Percentiles rank a stretch among this genome's conserved stretches.
These are phyloP conservation scores for Saksenaea vasiformis DNA, from an alignment of 371 early-diverging fungal genomes.

Conservation along the genomic window DNA sequence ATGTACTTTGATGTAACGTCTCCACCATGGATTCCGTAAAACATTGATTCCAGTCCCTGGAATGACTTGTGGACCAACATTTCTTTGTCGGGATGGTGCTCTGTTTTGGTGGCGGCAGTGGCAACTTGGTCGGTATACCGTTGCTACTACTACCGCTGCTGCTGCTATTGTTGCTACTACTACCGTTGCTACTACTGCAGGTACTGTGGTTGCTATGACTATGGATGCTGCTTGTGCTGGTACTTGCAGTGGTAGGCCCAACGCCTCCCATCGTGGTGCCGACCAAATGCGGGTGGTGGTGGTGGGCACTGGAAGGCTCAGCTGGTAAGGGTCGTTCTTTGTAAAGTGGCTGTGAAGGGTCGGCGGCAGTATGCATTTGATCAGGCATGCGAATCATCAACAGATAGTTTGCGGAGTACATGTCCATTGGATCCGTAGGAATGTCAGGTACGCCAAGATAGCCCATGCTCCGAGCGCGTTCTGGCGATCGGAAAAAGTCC, in stretches of 20 bases:
- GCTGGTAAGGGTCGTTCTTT: not conserved
- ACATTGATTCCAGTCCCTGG: constrained; percentile 11
- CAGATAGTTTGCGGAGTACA: constrained; percentile 9
- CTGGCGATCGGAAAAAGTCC: constrained; percentile 1
- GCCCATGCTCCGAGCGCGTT: constrained; percentile 2
- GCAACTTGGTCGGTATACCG: constrained; percentile 12
- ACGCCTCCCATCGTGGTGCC: not conserved
- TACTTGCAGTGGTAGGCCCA: constrained; percentile 3
- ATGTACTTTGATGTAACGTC: constrained; percentile 13
- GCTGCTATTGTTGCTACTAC: constrained; percentile 7
- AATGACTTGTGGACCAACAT: constrained; percentile 3
- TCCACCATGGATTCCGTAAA: constrained; percentile 15
- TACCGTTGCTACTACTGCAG: constrained; percentile 7
- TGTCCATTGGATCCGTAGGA: not conserved
- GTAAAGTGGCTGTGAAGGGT: not conserved
- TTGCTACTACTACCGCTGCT: constrained; percentile 1
- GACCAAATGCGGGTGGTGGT: not conserved
- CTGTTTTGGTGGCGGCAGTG: constrained; percentile 23
- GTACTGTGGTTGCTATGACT: not conserved
- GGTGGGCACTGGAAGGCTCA: not conserved
- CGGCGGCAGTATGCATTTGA: constrained; percentile 3
- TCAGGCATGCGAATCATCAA: constrained; percentile 8
- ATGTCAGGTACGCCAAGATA: constrained; percentile 3
- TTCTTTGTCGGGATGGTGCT: constrained; percentile 9
- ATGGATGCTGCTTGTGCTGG: constrained; percentile 7